phyloP scores from a whole-genome alignment of 495 filamentous ascomycete species.

The Bacidia rubella region DNA sequence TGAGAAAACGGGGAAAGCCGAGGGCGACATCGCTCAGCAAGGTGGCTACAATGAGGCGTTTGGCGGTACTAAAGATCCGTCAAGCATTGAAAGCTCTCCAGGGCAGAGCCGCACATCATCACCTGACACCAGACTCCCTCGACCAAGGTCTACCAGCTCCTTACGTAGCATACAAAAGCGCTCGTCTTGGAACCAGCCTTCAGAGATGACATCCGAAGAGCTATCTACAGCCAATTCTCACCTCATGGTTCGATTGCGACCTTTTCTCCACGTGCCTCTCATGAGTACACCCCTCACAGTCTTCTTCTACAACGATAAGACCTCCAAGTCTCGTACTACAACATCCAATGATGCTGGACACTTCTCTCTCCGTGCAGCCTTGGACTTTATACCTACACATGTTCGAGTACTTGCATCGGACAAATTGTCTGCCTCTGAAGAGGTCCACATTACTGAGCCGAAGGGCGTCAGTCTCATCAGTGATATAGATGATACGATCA shows the following conservation, averaged over 20 bases:
- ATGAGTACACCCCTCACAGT: conserved; percentile 62
- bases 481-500: conserved; percentile 97
- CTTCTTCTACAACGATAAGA: conserved; percentile 78
- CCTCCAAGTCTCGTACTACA: conserved; percentile 66
- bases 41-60: conserved; percentile 45
- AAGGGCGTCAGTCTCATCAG: conserved; percentile 87
- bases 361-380: conserved; percentile 58
- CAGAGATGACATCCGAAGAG: conserved; percentile 54
- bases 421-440: conserved; percentile 62
- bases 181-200: conserved; percentile 35
- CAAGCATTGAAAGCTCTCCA: conserved; percentile 13
- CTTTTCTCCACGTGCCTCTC: conserved; percentile 76
- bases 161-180: conserved; percentile 25
- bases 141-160: conserved; percentile 16
- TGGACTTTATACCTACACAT: conserved; percentile 85
- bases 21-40: conserved; percentile 54
- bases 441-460: conserved; percentile 60
- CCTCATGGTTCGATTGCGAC: conserved; percentile 71
- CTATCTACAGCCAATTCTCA: conserved; percentile 68
- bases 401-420: conserved; percentile 79
- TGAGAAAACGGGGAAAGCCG: conserved; percentile 51
- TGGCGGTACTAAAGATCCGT: conserved; percentile 20
- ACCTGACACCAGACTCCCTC: conserved; percentile 8
- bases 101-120: conserved; percentile 14
- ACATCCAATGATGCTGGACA: conserved; percentile 77